Conservation (phyloP, 2,329 filamentous ascomycete species). For the Davidsoniella neocaledoniae region DNA sequence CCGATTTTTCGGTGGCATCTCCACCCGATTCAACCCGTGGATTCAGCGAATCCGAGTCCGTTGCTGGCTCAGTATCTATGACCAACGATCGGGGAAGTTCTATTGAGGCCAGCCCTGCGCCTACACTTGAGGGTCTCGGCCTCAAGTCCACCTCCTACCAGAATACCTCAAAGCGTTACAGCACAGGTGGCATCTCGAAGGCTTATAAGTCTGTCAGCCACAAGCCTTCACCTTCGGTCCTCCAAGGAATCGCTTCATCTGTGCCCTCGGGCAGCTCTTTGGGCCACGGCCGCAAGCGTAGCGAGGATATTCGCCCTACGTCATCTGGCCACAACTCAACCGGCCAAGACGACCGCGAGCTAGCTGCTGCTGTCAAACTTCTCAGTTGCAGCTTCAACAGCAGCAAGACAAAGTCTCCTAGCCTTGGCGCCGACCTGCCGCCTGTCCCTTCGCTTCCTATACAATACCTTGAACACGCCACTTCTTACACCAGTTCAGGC, state of each 20-base stretch:
- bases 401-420: constrained; percentile 33
- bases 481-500: constrained; percentile 38
- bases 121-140: constrained; percentile 48
- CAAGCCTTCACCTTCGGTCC: constrained; percentile 33
- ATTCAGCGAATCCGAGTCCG: constrained; percentile 66
- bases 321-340: constrained; percentile 63
- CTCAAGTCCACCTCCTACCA: constrained; percentile 33
- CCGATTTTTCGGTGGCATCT: constrained; percentile 37
- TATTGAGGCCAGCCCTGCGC: constrained; percentile 58
- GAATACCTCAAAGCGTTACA: constrained; percentile 39
- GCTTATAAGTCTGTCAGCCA: constrained; percentile 54
- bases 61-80: constrained; percentile 64
- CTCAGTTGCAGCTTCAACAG: constrained; percentile 86
- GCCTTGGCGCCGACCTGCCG: constrained; percentile 56
- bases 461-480: constrained; percentile 52
- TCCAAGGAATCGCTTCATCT: constrained; percentile 28
- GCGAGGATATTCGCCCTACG: constrained; percentile 57
- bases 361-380: constrained; percentile 79
- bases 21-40: constrained; percentile 50
- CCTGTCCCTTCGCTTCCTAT: constrained; percentile 77
- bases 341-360: constrained; percentile 68
- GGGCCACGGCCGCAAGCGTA: constrained; percentile 52
- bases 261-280: constrained; percentile 20
- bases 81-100: constrained; percentile 75
- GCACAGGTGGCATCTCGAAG: constrained; percentile 45